phyloP scores from a whole-genome alignment of 495 filamentous ascomycete species.

The Aspergillus carlsbadensis region DNA sequence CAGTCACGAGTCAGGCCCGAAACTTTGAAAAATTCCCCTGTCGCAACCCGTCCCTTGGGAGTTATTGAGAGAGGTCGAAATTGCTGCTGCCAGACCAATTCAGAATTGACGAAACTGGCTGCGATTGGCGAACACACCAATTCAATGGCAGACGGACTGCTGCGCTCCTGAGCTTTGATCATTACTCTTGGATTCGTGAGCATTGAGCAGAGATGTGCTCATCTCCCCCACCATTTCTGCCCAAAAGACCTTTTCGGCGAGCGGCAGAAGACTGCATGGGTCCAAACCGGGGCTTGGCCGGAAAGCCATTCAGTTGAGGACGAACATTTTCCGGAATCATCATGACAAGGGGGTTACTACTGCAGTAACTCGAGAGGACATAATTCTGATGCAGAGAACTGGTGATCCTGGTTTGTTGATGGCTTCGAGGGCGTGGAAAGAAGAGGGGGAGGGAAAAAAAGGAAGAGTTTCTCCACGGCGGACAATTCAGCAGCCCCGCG shows the following conservation, averaged over 20 bases:
- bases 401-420: neutral
- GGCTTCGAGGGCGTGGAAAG: constrained; percentile 6
- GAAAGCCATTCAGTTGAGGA: neutral
- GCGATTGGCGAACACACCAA: neutral
- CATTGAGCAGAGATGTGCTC: neutral
- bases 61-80: neutral
- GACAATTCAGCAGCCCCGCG: constrained; percentile 18
- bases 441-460: constrained; percentile 1
- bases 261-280: constrained; percentile 33
- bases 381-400: neutral
- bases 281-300: constrained; percentile 12
- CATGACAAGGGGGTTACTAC: constrained; percentile 3
- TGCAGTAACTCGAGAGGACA: constrained; percentile 6
- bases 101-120: neutral
- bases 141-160: neutral
- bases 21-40: neutral
- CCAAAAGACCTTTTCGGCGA: constrained; percentile 17
- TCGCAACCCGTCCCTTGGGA: neutral
- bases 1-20: no score
- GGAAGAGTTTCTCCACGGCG: constrained; percentile 7
- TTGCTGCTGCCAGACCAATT: neutral
- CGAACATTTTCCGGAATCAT: neutral
- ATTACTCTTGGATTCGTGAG: constrained; percentile 6
- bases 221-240: constrained; percentile 35
- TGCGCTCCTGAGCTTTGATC: neutral